These are phyloP conservation scores for Lumnitzera racemosa DNA, from an alignment of 345 rosid species.

Conservation along the genomic window DNA sequence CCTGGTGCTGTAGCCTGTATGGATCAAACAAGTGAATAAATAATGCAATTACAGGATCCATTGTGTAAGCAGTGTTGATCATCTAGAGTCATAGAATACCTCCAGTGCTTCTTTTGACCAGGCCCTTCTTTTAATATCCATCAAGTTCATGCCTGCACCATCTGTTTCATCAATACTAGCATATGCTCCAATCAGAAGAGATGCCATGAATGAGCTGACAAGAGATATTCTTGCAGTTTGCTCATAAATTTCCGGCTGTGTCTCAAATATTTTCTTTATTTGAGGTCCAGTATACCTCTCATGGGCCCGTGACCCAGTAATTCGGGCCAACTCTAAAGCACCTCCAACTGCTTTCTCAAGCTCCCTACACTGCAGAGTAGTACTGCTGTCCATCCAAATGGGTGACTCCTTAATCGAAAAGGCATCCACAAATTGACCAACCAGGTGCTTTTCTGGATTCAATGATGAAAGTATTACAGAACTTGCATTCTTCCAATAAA, in stretches of 20 bases:
- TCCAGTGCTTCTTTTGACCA: conserved; percentile 66
- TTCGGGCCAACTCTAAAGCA: conserved; percentile 56
- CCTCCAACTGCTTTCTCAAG: conserved; percentile 90
- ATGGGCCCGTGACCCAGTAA: conserved; percentile 75
- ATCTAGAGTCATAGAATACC: conserved; percentile 32
- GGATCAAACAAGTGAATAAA: conserved; percentile 5
- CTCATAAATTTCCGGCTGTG: conserved; percentile 36
- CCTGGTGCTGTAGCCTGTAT: conserved; percentile 76
- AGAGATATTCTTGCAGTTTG: conserved; percentile 80
- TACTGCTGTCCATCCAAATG: conserved; percentile 94
- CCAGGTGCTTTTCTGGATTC: conserved; percentile 44
- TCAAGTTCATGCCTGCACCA: conserved; percentile 95
- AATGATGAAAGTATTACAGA: conserved; percentile 40
- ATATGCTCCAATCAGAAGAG: conserved; percentile 60
- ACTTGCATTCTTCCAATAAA: conserved; percentile 78
- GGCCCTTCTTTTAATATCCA: conserved; percentile 60
- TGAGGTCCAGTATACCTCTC: conserved; percentile 91
- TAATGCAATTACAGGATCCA: background rate
- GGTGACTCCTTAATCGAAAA: conserved; percentile 80
- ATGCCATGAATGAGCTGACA: conserved; percentile 96
- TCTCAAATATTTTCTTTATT: conserved; percentile 56
- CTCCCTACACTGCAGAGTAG: conserved; percentile 71
- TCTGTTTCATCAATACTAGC: conserved; percentile 84
- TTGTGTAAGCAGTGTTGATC: background rate
- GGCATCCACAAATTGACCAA: conserved; percentile 51